A percentile compares a stretch with the other conserved stretches of the same genome.
These are phyloP conservation scores for Scenedesmus sp. DNA, from an alignment of 163 green algal genomes.

Conservation along the genomic window DNA sequence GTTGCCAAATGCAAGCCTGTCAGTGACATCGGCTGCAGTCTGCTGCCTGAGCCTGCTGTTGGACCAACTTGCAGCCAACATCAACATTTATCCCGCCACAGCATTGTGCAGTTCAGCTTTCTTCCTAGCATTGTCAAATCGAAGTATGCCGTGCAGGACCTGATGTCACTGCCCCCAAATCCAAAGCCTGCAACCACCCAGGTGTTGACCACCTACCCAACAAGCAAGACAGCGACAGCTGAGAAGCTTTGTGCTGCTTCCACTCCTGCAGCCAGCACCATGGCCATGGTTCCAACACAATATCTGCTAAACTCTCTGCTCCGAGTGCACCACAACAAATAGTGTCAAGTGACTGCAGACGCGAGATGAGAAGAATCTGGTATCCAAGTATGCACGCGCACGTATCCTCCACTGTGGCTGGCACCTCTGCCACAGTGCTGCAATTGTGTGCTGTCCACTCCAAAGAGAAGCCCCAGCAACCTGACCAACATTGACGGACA, in stretches of 20 bases:
- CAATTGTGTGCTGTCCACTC: not conserved
- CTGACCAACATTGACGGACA: not conserved
- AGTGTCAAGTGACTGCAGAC: not conserved
- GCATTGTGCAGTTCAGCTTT: not conserved
- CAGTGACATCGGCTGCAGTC: too few relatives aligned
- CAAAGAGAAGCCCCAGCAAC: not conserved
- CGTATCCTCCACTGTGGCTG: not conserved
- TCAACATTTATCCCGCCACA: too few relatives aligned
- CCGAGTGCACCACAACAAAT: not conserved
- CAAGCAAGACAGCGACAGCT: not conserved
- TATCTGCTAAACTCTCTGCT: not conserved
- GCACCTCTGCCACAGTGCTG: too few relatives aligned
- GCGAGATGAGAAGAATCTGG: not conserved
- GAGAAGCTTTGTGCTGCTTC: not conserved
- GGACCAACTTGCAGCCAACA: too few relatives aligned
- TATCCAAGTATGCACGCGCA: not conserved
- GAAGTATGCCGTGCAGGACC: not conserved
- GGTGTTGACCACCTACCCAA: not conserved
- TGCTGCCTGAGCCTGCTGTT: too few relatives aligned
- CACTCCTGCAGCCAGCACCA: not conserved
- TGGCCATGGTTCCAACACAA: not conserved
- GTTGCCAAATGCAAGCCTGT: too few relatives aligned
- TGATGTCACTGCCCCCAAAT: not conserved
- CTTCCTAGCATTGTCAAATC: not conserved
- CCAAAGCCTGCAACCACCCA: not conserved